Percentiles rank a stretch among this genome's conserved stretches.
Conservation (phyloP, 148 eudicot genomes). For the Euryodendron excelsum region DNA sequence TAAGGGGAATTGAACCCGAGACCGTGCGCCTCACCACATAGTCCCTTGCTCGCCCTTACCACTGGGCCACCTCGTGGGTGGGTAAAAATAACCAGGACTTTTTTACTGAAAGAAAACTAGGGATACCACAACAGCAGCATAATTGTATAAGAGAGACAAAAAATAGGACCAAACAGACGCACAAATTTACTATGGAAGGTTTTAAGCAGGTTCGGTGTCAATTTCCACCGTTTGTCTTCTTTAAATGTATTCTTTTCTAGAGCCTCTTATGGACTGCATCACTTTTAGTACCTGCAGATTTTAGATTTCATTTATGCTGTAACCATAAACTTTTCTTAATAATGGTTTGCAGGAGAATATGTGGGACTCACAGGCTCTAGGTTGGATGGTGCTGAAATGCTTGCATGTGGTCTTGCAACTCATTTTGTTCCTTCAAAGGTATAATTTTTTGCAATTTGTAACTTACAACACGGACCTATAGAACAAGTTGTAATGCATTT, state of each 20-base stretch:
- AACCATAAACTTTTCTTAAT: background rate
- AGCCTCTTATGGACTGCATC: background rate
- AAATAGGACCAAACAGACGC: background rate
- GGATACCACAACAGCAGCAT: background rate
- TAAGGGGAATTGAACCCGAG: too few species aligned
- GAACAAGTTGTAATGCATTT: background rate
- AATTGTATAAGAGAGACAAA: background rate
- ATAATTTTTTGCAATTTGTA: constrained; percentile 17
- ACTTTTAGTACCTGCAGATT: background rate
- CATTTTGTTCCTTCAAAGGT: constrained; percentile 82
- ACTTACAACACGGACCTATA: too few species aligned
- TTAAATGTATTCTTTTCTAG: background rate
- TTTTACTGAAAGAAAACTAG: background rate
- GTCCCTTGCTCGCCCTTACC: too few species aligned
- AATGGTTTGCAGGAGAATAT: constrained; percentile 67
- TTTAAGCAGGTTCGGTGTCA: background rate
- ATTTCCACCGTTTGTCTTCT: background rate
- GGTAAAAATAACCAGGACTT: background rate
- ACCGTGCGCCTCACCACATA: too few species aligned
- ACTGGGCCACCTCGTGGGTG: too few species aligned
- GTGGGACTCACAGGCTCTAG: constrained; percentile 79
- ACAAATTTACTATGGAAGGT: background rate
- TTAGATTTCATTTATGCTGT: background rate
- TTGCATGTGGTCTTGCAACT: constrained; percentile 96
- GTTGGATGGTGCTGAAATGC: constrained; percentile 98